A percentile compares a stretch with the other conserved stretches of the same genome.
phyloP scores from a whole-genome alignment of 2,329 filamentous ascomycete species.

The Neonectria faginata region DNA sequence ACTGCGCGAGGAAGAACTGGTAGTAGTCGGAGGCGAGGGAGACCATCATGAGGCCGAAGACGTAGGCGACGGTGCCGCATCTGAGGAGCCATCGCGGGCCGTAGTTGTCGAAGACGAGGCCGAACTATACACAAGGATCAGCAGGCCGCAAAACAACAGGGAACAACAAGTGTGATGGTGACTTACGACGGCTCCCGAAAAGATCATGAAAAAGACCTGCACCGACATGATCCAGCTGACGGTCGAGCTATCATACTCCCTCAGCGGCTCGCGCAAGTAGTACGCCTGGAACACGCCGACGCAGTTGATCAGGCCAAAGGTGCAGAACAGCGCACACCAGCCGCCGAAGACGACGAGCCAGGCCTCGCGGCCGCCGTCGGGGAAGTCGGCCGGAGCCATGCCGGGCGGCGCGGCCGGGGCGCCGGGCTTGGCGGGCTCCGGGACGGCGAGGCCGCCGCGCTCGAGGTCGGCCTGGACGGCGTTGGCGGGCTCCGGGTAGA shows the following conservation, averaged over 20 bases:
- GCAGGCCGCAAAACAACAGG: neutral
- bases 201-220: slow-evolving; percentile 61
- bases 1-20: slow-evolving; percentile 58
- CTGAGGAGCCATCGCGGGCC: slow-evolving; percentile 70
- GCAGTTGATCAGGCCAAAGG: slow-evolving; percentile 58
- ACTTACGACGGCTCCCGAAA: slow-evolving; percentile 61
- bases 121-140: slow-evolving; percentile 52
- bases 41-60: slow-evolving; percentile 75
- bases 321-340: slow-evolving; percentile 58
- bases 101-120: slow-evolving; percentile 73
- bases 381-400: slow-evolving; percentile 63
- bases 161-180: slow-evolving; percentile 36
- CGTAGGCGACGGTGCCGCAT: slow-evolving; percentile 65
- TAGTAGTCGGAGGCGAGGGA: slow-evolving; percentile 61
- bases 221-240: slow-evolving; percentile 71
- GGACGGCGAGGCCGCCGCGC: slow-evolving; percentile 15
- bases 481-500: slow-evolving; percentile 46
- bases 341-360: slow-evolving; percentile 67
- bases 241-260: slow-evolving; percentile 60
- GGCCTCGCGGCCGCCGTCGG: slow-evolving; percentile 68
- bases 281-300: slow-evolving; percentile 70
- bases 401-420: slow-evolving; percentile 43
- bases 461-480: slow-evolving; percentile 47
- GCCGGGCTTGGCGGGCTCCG: slow-evolving; percentile 19
- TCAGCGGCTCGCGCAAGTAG: slow-evolving; percentile 63